Evolutionary conservation across 257 asterid genomes (phyloP).

Genomic region (Linderniella brevidens): DNA sequence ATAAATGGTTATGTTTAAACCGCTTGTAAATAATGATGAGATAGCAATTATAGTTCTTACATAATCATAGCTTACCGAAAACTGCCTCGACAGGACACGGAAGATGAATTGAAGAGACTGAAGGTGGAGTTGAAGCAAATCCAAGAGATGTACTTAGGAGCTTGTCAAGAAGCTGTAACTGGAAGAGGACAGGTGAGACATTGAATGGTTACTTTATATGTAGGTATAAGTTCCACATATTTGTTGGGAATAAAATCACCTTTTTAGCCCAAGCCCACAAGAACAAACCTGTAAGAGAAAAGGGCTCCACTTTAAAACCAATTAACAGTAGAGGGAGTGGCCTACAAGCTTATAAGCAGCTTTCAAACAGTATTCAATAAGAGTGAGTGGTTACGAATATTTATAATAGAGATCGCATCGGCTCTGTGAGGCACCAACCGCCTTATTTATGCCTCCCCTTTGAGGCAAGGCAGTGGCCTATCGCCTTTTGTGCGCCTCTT

Average conservation of each 20-base stretch:
- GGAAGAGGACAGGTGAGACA: slow-evolving; percentile 28
- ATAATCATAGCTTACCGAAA: not conserved
- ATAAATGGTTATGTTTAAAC: not conserved
- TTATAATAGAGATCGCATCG: no score
- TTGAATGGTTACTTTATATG: not conserved
- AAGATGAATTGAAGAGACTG: slow-evolving; percentile 47
- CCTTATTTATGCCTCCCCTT: no score
- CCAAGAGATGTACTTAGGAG: slow-evolving; percentile 37
- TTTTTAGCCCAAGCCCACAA: not conserved
- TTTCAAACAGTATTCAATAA: no score
- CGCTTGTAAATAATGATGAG: not conserved
- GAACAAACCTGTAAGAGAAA: not conserved
- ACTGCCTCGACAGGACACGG: slow-evolving; percentile 23
- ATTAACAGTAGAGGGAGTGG: no score
- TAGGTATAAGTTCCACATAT: no score
- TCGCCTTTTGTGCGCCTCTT: no score
- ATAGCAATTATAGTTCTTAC: not conserved
- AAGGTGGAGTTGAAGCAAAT: slow-evolving; percentile 50
- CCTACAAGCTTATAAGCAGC: no score
- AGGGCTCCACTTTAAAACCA: not conserved
- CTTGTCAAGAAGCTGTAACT: slow-evolving; percentile 32
- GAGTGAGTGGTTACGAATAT: no score
- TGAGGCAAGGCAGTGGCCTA: no score
- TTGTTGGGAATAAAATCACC: no score
- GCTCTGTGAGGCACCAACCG: no score